Evolutionary conservation across 768 basidiomycete species (phyloP).

Genomic region (Lactarius quietus): DNA sequence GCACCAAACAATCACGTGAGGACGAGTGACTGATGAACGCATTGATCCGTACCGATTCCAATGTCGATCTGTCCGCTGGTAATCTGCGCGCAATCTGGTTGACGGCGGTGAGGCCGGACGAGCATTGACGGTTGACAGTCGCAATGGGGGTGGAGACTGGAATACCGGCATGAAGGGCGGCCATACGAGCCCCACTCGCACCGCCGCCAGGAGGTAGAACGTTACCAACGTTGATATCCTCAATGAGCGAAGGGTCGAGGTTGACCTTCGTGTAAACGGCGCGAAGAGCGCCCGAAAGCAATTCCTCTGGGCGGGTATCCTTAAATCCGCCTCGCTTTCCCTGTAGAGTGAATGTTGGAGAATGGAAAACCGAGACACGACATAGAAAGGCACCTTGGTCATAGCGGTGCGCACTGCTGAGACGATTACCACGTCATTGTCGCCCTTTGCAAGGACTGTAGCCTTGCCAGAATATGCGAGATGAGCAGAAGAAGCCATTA

Average conservation of each 20-base stretch:
- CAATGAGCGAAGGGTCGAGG: conserved; percentile 78
- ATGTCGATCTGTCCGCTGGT: conserved; percentile 77
- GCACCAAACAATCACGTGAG: not conserved
- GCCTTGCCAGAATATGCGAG: conserved; percentile 25
- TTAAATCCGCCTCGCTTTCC: conserved; percentile 87
- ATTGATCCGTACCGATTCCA: conserved; percentile 64
- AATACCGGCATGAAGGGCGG: conserved; percentile 81
- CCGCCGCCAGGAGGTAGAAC: conserved; percentile 87
- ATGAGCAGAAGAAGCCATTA: conserved; percentile 29
- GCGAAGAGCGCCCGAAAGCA: conserved; percentile 71
- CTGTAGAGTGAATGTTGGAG: conserved; percentile 36
- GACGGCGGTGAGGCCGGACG: conserved; percentile 79
- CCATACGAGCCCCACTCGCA: conserved; percentile 79
- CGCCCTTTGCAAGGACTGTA: conserved; percentile 55
- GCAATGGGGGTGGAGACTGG: conserved; percentile 69
- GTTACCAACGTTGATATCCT: conserved; percentile 83
- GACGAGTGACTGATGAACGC: not conserved
- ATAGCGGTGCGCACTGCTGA: conserved; percentile 86
- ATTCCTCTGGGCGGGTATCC: conserved; percentile 80
- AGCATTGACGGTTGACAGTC: conserved; percentile 90
- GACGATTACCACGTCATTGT: conserved; percentile 89
- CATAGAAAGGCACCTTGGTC: conserved; percentile 61
- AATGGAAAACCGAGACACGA: conserved; percentile 11
- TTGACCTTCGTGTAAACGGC: conserved; percentile 64
- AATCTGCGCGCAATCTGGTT: conserved; percentile 83